Evolutionary conservation across 306 rosid genomes (phyloP), one percentile per base, ranked within the genome.

Genomic region (Citrullus amarus): DNA sequence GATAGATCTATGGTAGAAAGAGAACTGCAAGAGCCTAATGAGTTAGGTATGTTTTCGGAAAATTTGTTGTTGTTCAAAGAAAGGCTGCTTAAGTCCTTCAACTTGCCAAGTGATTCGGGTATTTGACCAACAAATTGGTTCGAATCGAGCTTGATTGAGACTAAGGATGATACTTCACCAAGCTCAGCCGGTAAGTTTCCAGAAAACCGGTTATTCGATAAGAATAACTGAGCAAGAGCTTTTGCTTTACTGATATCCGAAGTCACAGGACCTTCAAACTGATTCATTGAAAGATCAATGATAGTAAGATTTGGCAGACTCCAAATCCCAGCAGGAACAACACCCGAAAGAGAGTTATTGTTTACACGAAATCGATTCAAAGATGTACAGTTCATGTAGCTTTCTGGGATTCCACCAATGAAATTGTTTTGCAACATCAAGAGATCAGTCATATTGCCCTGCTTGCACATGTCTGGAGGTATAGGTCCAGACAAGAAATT

Each of bases 391-490:
- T 82, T 76, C 6, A 78, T 88, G 66, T 91, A 93, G 54, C 76
- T 86, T 73, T 88, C 93, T 6, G 98, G 97, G 84, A 93, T 84
- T 30, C 84, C 87, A 32, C 97, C 98, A 34, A 63, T 83, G 87
- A 93, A 90, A 11, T 84, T 86, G 87, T 93, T 93, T 83, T 93
- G 86, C 57, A 90, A 80, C 57, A 91, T 8, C 0, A 83, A 82
- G 54, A 93, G 75, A 3, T 63, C 83, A 0, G 25, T 20, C 80
- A 91, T 83, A 25, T 8, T 77, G 41, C 84, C 88, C 78, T 87
- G 88, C 78, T 81, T 90, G 86, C 98, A 93, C 97, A 93, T 85
- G 50, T 81, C 84, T 59, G 97, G 88, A 6, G 96, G 98, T 51
- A 93, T 89, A 53, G 88, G 81, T 54, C 98, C 98, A 0, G 87